Base-by-base conservation (phyloP, 2,329 filamentous ascomycete genomes). In the Pseudogymnoascus sp. region DNA sequence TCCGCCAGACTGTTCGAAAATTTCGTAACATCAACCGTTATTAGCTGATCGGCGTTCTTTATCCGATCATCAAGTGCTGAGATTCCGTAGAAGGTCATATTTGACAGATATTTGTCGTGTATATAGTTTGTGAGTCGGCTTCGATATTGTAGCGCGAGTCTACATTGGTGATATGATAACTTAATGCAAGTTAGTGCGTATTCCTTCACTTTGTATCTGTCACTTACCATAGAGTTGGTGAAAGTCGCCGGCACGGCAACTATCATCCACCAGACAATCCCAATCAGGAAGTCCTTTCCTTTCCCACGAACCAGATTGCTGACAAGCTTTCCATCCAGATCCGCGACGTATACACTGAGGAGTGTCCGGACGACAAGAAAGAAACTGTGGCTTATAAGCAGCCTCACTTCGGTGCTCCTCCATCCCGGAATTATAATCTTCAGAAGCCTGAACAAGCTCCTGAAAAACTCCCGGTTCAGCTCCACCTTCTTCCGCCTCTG, bases 221-320 rank as follows among this genome's bases (percentile, higher is more conserved):
- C 2, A 73, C 83, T 74, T 74, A 94, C 90, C 94, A 99, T 99
- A 0, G 92, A 97, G 74, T 99, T 99, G 39, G 94, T 99, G 73
- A 97, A 97, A 0, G 94, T 97, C 1, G 94, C 94, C 8, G 94
- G 94, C 14, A 99, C 82, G 25, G 94, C 93, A 66, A 99, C 94
- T 61, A 93, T 74, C 94, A 99, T 99, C 94, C 94, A 99, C 91
- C 93, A 97, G 5, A 95, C 83, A 68, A 99, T 86, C 0, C 91
- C 86, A 67, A 87, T 86, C 68, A 97, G 71, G 67, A 99, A 99
- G 66, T 96, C 91, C 73, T 85, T 90, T 14, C 93, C 94, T 67
- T 88, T 94, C 1, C 94, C 94, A 74, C 91, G 87, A 50, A 99
- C 92, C 61, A 99, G 77, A 65, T 86, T 92, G 76, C 94, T 96